Conservation (phyloP, 2,329 filamentous ascomycete genomes). For the Nakataea oryzae region DNA sequence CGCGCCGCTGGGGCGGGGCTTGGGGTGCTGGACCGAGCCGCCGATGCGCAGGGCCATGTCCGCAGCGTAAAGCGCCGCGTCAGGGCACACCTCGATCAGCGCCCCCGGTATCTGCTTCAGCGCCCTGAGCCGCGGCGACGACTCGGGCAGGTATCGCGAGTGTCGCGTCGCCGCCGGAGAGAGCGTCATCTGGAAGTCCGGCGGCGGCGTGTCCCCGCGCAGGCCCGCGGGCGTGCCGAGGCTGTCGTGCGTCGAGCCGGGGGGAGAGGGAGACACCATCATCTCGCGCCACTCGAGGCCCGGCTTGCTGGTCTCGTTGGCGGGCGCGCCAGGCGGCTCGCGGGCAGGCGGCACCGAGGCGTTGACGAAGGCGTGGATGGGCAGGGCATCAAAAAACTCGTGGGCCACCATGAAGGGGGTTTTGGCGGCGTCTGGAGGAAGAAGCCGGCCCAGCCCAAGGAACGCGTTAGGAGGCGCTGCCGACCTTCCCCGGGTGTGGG, state of each 20-base stretch:
- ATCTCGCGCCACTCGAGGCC: constrained; percentile 69
- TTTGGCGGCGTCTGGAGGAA: constrained; percentile 46
- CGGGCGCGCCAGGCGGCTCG: constrained; percentile 22
- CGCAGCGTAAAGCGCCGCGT: constrained; percentile 67
- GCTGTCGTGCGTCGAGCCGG: constrained; percentile 38
- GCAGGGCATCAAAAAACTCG: constrained; percentile 96
- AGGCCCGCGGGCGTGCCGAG: constrained; percentile 42
- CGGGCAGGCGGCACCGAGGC: constrained; percentile 30
- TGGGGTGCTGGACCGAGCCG: constrained; percentile 45
- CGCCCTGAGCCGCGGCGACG: constrained; percentile 66
- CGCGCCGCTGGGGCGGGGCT: constrained; percentile 61
- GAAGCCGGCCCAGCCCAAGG: not conserved
- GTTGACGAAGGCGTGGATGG: constrained; percentile 89
- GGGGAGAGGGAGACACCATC: constrained; percentile 60
- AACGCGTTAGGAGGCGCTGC: not conserved
- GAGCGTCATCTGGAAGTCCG: constrained; percentile 82
- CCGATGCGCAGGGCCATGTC: constrained; percentile 83
- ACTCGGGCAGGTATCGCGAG: constrained; percentile 73
- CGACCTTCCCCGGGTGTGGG: too few relatives aligned
- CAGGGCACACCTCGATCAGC: constrained; percentile 82
- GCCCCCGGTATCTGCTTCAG: constrained; percentile 59
- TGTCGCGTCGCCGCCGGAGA: constrained; percentile 69
- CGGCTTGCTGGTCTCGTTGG: constrained; percentile 25
- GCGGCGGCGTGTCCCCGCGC: constrained; percentile 39
- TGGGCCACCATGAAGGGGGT: constrained; percentile 92